Percentiles rank a stretch among this genome's conserved stretches.
Evolutionary conservation across 2,329 filamentous ascomycete genomes (phyloP).

Genomic region (Aspergillus ibericus): DNA sequence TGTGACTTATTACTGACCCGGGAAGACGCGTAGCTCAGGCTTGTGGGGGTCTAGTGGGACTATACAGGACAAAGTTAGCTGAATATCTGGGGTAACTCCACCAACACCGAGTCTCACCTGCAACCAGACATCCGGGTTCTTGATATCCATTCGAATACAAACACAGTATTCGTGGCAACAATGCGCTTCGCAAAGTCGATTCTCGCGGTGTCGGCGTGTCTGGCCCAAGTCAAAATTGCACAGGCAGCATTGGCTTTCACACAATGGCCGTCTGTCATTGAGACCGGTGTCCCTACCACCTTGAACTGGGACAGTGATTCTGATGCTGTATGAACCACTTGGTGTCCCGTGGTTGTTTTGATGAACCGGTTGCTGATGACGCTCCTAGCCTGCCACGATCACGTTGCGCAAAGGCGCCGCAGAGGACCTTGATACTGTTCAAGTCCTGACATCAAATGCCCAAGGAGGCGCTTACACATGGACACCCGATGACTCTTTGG

Average conservation of each 20-base stretch:
- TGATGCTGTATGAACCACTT: constrained; percentile 28
- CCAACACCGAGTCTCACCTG: not conserved
- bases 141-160: not conserved
- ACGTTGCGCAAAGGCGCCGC: constrained; percentile 56
- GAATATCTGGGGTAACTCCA: not conserved
- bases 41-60: not conserved
- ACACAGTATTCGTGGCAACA: constrained; percentile 13
- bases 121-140: no score
- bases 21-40: not conserved
- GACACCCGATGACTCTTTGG: constrained; percentile 48
- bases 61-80: not conserved
- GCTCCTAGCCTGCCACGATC: constrained; percentile 53
- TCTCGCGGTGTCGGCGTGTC: constrained; percentile 45
- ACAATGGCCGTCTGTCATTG: constrained; percentile 49
- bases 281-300: constrained; percentile 50
- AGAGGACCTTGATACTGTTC: constrained; percentile 52
- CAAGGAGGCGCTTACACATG: constrained; percentile 52
- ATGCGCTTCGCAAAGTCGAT: constrained; percentile 56
- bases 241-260: constrained; percentile 54
- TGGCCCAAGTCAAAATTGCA: constrained; percentile 49
- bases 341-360: not conserved
- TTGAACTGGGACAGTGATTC: constrained; percentile 51
- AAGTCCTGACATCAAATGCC: constrained; percentile 48
- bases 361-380: constrained; percentile 15
- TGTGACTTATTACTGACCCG: not conserved